Base-by-base conservation (phyloP, 2,329 filamentous ascomycete species). In the Trichoderma sp. region DNA sequence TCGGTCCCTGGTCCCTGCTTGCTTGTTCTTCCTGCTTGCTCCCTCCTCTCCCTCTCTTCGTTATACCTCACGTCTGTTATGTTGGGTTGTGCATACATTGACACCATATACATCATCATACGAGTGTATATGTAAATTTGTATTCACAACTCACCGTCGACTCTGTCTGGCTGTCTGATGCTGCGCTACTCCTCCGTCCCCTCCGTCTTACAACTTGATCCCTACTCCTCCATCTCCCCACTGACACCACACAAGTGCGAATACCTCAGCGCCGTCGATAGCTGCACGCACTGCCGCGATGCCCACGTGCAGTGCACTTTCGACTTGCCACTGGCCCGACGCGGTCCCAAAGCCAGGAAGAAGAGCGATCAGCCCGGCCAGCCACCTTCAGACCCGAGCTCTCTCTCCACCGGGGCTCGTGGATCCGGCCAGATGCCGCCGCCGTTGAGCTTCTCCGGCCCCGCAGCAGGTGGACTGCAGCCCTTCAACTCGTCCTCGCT, bases 261-360 rank as follows among this genome's bases (percentile, higher is more conserved):
- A 73, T 77, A 76, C 71, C 64, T 74, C 56, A 73, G 73, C 30
- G 60, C 74, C 1, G 73, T 72, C 36, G 72, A 72, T 14, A 75
- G 76, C 70, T 81, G 80, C 71, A 78, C 77, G 28, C 78, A 77
- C 57, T 83, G 82, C 74, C 78, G 77, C 28, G 75, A 79, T 63
- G 77, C 78, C 34, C 77, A 75, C 8, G 75, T 76, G 65, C 72
- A 74, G 71, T 84, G 82, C 73, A 81, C 77, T 4, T 84, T 83
- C 73, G 74, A 83, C 58, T 65, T 83, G 62, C 82, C 82, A 34
- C 74, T 82, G 39, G 81, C 78, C 11, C 76, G 80, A 73, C 77
- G 82, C 69, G 82, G 82, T 1, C 82, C 82, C 15, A 84, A 84
- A 61, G 73, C 76, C n/a, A 77, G 76, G 72, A 76, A 75, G 70